phyloP scores from a whole-genome alignment of 495 filamentous ascomycete genomes.

The Ramalina intermedia region DNA sequence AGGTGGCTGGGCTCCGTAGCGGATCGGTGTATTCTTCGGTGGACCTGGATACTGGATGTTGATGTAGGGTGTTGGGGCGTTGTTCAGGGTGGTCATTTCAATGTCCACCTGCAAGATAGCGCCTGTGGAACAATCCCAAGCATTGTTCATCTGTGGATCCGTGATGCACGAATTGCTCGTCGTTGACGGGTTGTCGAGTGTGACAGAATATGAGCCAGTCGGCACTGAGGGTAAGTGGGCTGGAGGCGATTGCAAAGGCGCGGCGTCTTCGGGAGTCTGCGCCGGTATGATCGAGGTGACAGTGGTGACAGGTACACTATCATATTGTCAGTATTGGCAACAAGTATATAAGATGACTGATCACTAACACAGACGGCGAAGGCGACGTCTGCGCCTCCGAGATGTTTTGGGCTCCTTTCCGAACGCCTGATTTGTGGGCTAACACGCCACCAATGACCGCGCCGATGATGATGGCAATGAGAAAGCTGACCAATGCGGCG shows the following conservation, averaged over 20 bases:
- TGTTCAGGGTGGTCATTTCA: neutral
- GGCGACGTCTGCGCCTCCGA: slow-evolving; percentile 12
- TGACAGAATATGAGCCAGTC: slow-evolving; percentile 48
- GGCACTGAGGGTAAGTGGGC: slow-evolving; percentile 43
- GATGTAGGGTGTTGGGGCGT: slow-evolving; percentile 14
- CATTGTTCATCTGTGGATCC: slow-evolving; percentile 38
- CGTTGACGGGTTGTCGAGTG: slow-evolving; percentile 38
- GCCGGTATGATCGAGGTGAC: slow-evolving; percentile 31
- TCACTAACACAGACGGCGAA: slow-evolving; percentile 23
- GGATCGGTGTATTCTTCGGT: slow-evolving; percentile 26
- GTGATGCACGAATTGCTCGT: slow-evolving; percentile 52
- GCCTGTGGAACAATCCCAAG: slow-evolving; percentile 52
- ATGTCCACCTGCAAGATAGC: slow-evolving; percentile 29
- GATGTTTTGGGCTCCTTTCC: slow-evolving; percentile 3
- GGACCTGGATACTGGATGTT: slow-evolving; percentile 19
- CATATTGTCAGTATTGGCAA: slow-evolving; percentile 5
- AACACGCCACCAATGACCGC: slow-evolving; percentile 47
- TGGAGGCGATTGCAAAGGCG: slow-evolving; percentile 43
- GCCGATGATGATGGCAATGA: slow-evolving; percentile 40
- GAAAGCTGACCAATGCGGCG: slow-evolving; percentile 39
- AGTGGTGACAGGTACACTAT: slow-evolving; percentile 24
- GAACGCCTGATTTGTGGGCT: slow-evolving; percentile 11
- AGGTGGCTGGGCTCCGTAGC: slow-evolving; percentile 66
- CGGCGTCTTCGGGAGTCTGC: slow-evolving; percentile 45
- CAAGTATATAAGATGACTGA: neutral